phyloP scores from a whole-genome alignment of 2,329 filamentous ascomycete genomes.

The Alternaria rosae region DNA sequence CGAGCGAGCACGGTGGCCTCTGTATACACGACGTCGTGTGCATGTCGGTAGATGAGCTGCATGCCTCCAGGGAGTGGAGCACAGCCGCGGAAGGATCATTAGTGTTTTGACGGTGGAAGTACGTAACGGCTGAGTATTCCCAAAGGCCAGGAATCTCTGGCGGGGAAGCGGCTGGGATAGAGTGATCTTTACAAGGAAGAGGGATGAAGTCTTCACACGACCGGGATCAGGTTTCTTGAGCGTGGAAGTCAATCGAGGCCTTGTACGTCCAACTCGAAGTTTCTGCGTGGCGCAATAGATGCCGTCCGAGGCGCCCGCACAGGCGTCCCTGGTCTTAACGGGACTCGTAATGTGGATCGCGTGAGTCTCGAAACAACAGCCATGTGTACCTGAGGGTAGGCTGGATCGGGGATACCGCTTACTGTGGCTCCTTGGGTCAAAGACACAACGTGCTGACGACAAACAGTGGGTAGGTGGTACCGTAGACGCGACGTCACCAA shows the following conservation, averaged over 20 bases:
- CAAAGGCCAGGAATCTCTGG: slow-evolving; percentile 9
- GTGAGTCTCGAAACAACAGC: slow-evolving; percentile 8
- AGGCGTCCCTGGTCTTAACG: slow-evolving; percentile 22
- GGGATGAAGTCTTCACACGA: background rate
- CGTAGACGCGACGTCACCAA: slow-evolving; percentile 24
- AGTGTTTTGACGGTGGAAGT: slow-evolving; percentile 13
- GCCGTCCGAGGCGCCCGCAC: slow-evolving; percentile 14
- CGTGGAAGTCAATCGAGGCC: background rate
- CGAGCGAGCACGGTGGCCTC: slow-evolving; percentile 10
- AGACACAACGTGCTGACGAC: slow-evolving; percentile 21
- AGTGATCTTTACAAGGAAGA: slow-evolving; percentile 14
- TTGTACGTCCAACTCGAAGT: slow-evolving; percentile 19
- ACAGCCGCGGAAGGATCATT: slow-evolving; percentile 21
- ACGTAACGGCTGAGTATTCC: slow-evolving; percentile 14
- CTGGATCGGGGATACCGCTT: slow-evolving; percentile 12
- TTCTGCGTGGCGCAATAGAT: slow-evolving; percentile 14
- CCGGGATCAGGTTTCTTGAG: slow-evolving; percentile 4
- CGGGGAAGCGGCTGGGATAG: slow-evolving; percentile 13
- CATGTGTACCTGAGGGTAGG: slow-evolving; percentile 5
- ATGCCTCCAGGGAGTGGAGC: slow-evolving; percentile 7
- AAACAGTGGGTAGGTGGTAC: slow-evolving; percentile 15
- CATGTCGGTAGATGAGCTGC: slow-evolving; percentile 10
- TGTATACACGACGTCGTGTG: slow-evolving; percentile 16
- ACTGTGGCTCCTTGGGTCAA: slow-evolving; percentile 15
- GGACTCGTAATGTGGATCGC: slow-evolving; percentile 5